Evolutionary conservation across 768 basidiomycete genomes (phyloP).

Genomic region (Postia placenta): DNA sequence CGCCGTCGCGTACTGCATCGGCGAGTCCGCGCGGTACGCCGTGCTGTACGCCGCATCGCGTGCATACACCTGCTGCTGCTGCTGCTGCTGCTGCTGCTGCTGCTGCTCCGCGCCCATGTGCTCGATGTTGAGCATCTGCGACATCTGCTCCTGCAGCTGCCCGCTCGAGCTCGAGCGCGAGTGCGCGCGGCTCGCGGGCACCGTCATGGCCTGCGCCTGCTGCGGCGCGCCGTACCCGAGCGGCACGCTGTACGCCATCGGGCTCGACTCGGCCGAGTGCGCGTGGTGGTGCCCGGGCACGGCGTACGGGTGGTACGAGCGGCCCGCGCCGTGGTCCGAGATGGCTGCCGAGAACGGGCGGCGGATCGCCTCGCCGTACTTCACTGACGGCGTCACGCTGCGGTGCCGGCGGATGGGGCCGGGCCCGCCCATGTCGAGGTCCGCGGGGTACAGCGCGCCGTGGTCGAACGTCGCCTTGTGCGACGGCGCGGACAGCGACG

Average conservation of each 20-base stretch:
- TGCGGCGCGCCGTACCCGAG: conserved; percentile 23
- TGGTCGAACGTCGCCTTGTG: conserved; percentile 67
- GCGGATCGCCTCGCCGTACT: conserved; percentile 42
- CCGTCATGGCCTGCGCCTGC: conserved; percentile 9
- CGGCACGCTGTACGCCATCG: conserved; percentile 49
- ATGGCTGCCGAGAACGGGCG: conserved; percentile 38
- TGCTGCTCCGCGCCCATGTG: conserved; percentile 16
- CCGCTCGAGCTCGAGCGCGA: conserved; percentile 22
- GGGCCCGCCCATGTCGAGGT: conserved; percentile 30
- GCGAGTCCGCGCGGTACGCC: conserved; percentile 24
- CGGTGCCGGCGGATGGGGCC: conserved; percentile 66
- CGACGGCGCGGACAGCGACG: conserved; percentile 61
- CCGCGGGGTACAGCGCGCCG: conserved; percentile 40
- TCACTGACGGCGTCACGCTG: conserved; percentile 70
- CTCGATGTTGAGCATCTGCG: conserved; percentile 20
- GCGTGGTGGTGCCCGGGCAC: conserved; percentile 15
- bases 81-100: conserved; percentile 7
- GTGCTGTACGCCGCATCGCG: conserved; percentile 11
- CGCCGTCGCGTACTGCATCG: conserved; percentile 17
- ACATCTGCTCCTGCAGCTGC: conserved; percentile 21
- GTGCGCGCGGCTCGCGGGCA: not conserved
- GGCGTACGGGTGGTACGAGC: conserved; percentile 30
- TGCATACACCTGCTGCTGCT: not conserved
- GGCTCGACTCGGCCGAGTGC: conserved; percentile 28
- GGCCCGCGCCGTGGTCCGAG: conserved; percentile 26